These are phyloP conservation scores for Fusarium penzigii DNA, from an alignment of 2,329 filamentous ascomycete genomes.

Conservation along the genomic window DNA sequence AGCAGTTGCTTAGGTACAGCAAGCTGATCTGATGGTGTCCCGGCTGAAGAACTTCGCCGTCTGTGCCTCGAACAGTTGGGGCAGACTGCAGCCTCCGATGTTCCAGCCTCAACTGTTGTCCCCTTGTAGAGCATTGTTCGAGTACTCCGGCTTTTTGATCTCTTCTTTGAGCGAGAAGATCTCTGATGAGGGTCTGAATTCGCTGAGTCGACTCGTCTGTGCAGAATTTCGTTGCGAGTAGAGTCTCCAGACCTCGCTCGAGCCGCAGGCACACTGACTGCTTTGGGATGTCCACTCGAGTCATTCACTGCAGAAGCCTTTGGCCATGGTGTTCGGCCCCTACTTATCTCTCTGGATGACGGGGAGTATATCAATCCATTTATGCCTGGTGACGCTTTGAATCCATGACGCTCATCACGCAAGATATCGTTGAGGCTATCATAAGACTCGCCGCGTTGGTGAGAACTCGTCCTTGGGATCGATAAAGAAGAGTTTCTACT, in stretches of 20 bases:
- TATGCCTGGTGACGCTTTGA: too few species aligned
- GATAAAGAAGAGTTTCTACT: neutral
- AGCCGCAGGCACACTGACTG: neutral
- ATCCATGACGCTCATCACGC: neutral
- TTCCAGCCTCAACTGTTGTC: conserved; percentile 2
- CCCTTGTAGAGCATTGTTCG: conserved; percentile 2
- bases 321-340: conserved; percentile 13
- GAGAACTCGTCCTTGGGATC: neutral
- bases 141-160: neutral
- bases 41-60: conserved; percentile 4
- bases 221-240: conserved; percentile 12
- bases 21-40: neutral
- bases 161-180: conserved; percentile 1
- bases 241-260: conserved; percentile 15
- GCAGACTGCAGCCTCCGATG: conserved; percentile 10
- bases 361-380: conserved; percentile 2
- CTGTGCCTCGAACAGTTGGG: conserved; percentile 16
- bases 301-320: conserved; percentile 3
- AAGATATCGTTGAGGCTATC: neutral
- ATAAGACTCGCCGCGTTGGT: conserved; percentile 16
- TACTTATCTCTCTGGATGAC: conserved; percentile 3
- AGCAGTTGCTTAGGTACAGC: neutral
- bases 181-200: neutral
- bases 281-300: neutral
- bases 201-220: conserved; percentile 1